A percentile compares a stretch with the other conserved stretches of the same genome.
Conservation (phyloP, 768 basidiomycete species). For the Lactarius tabidus region DNA sequence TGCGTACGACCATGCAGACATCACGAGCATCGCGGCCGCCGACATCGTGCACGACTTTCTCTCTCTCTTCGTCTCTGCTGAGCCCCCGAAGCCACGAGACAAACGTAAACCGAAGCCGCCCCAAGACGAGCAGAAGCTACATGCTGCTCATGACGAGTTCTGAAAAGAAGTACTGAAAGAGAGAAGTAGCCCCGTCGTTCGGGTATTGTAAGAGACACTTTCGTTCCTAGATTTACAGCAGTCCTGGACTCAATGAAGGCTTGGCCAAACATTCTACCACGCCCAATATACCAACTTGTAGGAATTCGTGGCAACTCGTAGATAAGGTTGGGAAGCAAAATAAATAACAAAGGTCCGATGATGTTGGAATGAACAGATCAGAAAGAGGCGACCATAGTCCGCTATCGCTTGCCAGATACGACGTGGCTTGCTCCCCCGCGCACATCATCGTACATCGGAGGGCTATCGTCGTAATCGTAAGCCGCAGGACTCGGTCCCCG, state of each 20-base stretch:
- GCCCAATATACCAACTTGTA: not conserved
- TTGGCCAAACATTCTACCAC: not conserved
- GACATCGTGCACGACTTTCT: constrained; percentile 67
- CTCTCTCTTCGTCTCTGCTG: constrained; percentile 50
- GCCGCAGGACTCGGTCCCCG: constrained; percentile 15
- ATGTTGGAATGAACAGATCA: not conserved
- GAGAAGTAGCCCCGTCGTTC: not conserved
- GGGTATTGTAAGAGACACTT: not conserved
- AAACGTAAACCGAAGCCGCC: constrained; percentile 7
- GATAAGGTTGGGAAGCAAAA: constrained; percentile 7
- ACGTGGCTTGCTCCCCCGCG: not conserved
- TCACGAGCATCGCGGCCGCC: constrained; percentile 65
- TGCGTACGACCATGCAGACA: constrained; percentile 68
- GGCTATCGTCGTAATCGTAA: constrained; percentile 49
- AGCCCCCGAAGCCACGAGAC: constrained; percentile 35
- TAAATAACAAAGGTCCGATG: constrained; percentile 8
- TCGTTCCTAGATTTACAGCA: constrained; percentile 8
- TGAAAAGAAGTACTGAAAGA: constrained; percentile 21
- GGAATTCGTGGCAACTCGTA: not conserved
- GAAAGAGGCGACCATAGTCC: not conserved
- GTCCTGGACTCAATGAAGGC: not conserved
- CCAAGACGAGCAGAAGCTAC: constrained; percentile 1
- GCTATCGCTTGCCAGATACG: constrained; percentile 13
- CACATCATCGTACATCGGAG: constrained; percentile 63
- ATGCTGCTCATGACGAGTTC: constrained; percentile 30